Base-by-base conservation (phyloP, 331 rosid species). In the Quercus tomentella region DNA sequence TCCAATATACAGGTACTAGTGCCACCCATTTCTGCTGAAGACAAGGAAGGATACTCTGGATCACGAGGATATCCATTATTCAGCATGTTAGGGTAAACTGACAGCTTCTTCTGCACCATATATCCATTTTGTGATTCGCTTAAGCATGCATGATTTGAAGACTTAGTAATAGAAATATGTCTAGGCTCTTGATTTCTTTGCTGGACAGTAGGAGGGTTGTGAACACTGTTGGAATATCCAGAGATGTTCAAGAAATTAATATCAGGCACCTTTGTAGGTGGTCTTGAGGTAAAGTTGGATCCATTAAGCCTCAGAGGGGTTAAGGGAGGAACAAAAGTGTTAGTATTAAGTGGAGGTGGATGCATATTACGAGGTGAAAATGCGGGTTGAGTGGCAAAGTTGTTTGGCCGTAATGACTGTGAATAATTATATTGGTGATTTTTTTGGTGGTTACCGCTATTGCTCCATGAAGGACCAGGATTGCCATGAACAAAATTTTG, bases 1-100 rank as follows among this genome's bases (percentile, higher is more conserved):
- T 97, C 98, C 97, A 93, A 89, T 18, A 3, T 77, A 78, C 87
- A 93, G 83, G 87, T 89, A 77, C 74, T 73, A 70, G 92, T 92
- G 67, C 84, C 70, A 82, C 66, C 82, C 49, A 51, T 49, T 43
- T 88, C 76, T 41, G 90, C 54, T 12, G 78, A 82, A 43, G 4
- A 85, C 74, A 56, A 78, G 56, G 54, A 49, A 12, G 23, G 77
- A 84, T 79, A 30, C 37, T 86, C 92, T 61, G 90, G 82, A 77
- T 87, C 89, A 37, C 71, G 80, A 49, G 89, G 88, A 78, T 81
- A 81, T 81, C 89, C 76, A 63, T 76, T 82, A 84, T 86, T 84
- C 85, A 74, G 89, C 56, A 72, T 60, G 75, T 60, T 80, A 75
- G 76, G 91, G 73, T 49, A 12, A 49, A 4, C 18, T 12, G 54